Conservation (phyloP, 768 basidiomycete genomes). For the Kwoniella botswanensis region DNA sequence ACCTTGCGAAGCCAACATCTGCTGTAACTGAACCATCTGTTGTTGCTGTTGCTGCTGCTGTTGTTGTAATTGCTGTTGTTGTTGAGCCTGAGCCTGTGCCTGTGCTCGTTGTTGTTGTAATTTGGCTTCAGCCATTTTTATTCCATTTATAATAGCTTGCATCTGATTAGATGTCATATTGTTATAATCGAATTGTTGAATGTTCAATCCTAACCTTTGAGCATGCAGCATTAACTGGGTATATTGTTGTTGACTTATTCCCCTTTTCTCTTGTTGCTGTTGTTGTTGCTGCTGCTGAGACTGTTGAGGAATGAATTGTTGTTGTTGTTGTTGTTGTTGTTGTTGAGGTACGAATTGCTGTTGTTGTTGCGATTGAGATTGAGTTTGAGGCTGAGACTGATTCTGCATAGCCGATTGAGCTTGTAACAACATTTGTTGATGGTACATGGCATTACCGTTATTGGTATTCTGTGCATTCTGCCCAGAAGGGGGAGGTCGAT, state of each 20-base stretch:
- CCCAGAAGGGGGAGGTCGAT: constrained; percentile 13
- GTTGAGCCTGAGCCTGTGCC: constrained; percentile 3
- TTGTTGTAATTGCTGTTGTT: constrained; percentile 7
- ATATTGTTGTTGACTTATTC: constrained; percentile 22
- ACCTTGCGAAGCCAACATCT: constrained; percentile 11
- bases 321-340: constrained; percentile 12
- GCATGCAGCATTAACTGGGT: constrained; percentile 18
- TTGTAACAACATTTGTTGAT: constrained; percentile 18
- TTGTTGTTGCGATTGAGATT: constrained; percentile 22
- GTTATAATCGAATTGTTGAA: constrained; percentile 23
- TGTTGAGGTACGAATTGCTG: constrained; percentile 16
- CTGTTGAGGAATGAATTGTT: constrained; percentile 12
- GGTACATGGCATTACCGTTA: constrained; percentile 8
- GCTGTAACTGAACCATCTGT: constrained; percentile 20
- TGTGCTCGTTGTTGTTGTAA: constrained; percentile 10
- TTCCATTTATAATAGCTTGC: constrained; percentile 9
- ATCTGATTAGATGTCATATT: constrained; percentile 13
- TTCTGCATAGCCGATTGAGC: constrained; percentile 8
- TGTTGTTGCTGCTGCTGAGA: constrained; percentile 19
- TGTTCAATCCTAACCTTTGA: constrained; percentile 16
- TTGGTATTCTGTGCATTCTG: constrained; percentile 21
- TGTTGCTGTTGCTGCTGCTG: constrained; percentile 2
- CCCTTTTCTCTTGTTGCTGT: constrained; percentile 14
- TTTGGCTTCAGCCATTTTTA: constrained; percentile 17
- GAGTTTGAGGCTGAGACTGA: constrained; percentile 23